Conservation (phyloP, 495 filamentous ascomycete genomes). For the Neurospora sp. region DNA sequence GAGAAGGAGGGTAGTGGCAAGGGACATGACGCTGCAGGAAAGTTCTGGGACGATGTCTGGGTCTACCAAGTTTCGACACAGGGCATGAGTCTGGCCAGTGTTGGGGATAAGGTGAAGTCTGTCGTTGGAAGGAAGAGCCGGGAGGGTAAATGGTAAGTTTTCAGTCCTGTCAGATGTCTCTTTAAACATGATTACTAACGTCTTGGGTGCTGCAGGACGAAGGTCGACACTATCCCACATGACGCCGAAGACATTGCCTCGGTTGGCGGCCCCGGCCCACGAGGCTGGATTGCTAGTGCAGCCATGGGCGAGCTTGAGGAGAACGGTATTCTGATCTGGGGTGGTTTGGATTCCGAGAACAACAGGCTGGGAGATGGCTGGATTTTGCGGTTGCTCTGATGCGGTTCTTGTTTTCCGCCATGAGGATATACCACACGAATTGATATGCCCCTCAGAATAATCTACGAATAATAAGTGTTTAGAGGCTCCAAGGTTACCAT, state of each 20-base stretch:
- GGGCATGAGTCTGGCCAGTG: slow-evolving; percentile 38
- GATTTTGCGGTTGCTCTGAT: slow-evolving; percentile 34
- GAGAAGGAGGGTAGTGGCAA: slow-evolving; percentile 50
- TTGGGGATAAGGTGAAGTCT: slow-evolving; percentile 45
- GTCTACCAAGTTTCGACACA: slow-evolving; percentile 51
- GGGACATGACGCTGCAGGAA: slow-evolving; percentile 58
- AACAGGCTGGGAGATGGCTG: slow-evolving; percentile 42
- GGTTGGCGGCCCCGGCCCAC: slow-evolving; percentile 28
- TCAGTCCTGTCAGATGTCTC: not conserved
- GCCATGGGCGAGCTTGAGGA: slow-evolving; percentile 39
- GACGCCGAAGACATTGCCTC: slow-evolving; percentile 37
- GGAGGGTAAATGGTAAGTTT: slow-evolving; percentile 38
- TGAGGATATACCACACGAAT: not conserved
- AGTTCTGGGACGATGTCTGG: slow-evolving; percentile 66
- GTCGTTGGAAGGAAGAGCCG: slow-evolving; percentile 40
- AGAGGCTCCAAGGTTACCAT: not conserved
- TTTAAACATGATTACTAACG: not conserved
- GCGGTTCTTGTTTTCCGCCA: slow-evolving; percentile 10
- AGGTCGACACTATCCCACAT: slow-evolving; percentile 28
- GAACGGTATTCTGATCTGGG: slow-evolving; percentile 41
- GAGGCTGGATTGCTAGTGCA: slow-evolving; percentile 40
- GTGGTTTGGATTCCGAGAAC: slow-evolving; percentile 36
- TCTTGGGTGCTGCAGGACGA: slow-evolving; percentile 4
- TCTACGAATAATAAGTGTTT: not conserved
- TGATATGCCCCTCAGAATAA: not conserved